These are phyloP conservation scores for Aspergillus heteromorphus DNA, from an alignment of 495 filamentous ascomycete species.

Conservation along the genomic window DNA sequence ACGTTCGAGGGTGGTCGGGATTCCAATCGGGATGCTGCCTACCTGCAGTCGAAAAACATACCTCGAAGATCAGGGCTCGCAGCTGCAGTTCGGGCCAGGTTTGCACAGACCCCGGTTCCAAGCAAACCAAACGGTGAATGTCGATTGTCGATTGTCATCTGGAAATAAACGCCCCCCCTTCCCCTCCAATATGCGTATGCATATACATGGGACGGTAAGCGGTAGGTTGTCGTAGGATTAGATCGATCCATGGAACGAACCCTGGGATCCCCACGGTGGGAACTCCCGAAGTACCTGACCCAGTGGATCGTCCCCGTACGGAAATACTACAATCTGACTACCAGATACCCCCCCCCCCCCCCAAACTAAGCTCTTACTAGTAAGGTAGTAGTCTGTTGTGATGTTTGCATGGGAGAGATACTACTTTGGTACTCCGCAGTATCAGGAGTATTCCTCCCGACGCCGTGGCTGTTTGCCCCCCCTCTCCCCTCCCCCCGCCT, in stretches of 20 bases:
- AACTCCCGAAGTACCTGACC: neutral
- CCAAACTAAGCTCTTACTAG: neutral
- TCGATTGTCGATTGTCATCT: too few species aligned
- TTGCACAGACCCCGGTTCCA: neutral
- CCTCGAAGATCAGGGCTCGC: neutral
- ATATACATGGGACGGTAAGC: too few species aligned
- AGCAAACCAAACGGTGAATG: neutral
- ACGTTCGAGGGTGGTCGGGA: neutral
- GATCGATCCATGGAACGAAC: neutral
- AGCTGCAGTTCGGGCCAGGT: neutral
- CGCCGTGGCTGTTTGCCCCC: neutral
- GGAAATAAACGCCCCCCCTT: too few species aligned
- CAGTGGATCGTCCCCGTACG: neutral
- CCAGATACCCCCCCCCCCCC: too few species aligned
- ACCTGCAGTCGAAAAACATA: neutral
- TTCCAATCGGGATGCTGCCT: neutral
- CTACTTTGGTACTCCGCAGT: too few species aligned
- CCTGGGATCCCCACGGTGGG: conserved; percentile 1
- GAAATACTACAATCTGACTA: too few species aligned
- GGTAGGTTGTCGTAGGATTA: neutral
- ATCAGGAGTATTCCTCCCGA: too few species aligned
- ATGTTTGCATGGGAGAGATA: neutral
- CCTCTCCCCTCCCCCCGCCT: neutral
- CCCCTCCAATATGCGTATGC: too few species aligned
- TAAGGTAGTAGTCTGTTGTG: neutral